phyloP scores from a whole-genome alignment of 2,329 filamentous ascomycete genomes.

The Alternaria solani region DNA sequence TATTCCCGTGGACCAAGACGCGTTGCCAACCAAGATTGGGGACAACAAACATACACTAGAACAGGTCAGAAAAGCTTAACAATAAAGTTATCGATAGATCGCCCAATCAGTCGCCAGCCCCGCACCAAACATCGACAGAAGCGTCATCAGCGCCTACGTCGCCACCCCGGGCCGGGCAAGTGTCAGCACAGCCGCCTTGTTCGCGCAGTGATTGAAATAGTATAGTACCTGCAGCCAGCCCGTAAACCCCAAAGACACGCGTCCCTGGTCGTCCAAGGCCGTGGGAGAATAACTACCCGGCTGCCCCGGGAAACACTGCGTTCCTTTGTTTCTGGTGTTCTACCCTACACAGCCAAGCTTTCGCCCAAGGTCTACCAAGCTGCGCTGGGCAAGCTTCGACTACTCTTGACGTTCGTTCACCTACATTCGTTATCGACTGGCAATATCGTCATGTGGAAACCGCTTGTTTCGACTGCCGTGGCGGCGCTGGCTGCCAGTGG shows the following conservation, averaged over 20 bases:
- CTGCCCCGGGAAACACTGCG: conserved; percentile 8
- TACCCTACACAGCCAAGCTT: conserved; percentile 17
- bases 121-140: conserved; percentile 4
- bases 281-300: conserved; percentile 4
- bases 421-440: conserved; percentile 12
- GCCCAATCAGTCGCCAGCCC: conserved; percentile 4
- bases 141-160: conserved; percentile 9
- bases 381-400: conserved; percentile 18
- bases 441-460: conserved; percentile 20
- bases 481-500: conserved; percentile 22
- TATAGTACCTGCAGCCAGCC: conserved; percentile 1
- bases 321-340: conserved; percentile 1
- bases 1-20: not conserved
- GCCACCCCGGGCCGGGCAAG: conserved; percentile 5
- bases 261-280: not conserved
- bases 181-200: conserved; percentile 5
- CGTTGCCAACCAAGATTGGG: not conserved
- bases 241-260: conserved; percentile 1
- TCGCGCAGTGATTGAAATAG: conserved; percentile 2
- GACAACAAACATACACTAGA: not conserved
- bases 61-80: conserved; percentile 2
- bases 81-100: conserved; percentile 1
- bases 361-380: conserved; percentile 18
- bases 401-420: conserved; percentile 9
- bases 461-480: conserved; percentile 22